phyloP scores from a whole-genome alignment of 139 green algal genomes.

The Astrephomene gubernaculifera region DNA sequence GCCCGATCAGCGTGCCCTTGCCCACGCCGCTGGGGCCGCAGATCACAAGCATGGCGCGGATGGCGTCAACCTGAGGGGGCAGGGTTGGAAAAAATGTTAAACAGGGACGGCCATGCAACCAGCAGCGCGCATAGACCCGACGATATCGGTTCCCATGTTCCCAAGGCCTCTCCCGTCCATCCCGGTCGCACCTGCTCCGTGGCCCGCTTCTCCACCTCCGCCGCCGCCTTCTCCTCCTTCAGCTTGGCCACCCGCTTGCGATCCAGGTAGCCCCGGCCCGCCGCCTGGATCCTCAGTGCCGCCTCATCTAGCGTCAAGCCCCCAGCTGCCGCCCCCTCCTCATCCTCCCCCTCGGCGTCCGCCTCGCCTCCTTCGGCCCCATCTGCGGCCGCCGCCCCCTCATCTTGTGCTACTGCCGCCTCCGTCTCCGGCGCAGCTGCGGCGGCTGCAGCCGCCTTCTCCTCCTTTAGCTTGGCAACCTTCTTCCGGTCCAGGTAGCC shows the following conservation, averaged over 20 bases:
- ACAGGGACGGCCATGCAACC: too few relatives aligned
- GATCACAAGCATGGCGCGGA: conserved; percentile 72
- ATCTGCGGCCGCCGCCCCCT: not conserved
- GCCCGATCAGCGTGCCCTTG: conserved; percentile 88
- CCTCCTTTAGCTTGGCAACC: not conserved
- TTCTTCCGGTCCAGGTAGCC: conserved; percentile 12
- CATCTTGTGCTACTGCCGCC: not conserved
- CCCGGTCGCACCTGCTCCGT: not conserved
- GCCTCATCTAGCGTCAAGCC: not conserved
- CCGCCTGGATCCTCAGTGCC: not conserved
- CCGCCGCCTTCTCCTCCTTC: conserved; percentile 2
- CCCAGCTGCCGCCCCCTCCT: not conserved
- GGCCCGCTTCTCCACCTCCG: not conserved
- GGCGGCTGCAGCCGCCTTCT: not conserved
- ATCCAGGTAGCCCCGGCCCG: not conserved
- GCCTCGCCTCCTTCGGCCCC: not conserved
- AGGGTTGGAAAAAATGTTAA: too few relatives aligned
- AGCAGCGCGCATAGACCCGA: too few relatives aligned
- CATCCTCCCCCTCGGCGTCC: not conserved
- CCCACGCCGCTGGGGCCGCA: conserved; percentile 87
- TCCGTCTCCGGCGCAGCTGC: not conserved
- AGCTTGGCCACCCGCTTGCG: conserved; percentile 7
- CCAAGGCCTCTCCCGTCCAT: too few relatives aligned
- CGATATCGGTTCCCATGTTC: too few relatives aligned
- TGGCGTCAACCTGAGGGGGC: not conserved